phyloP scores from a whole-genome alignment of 202 grass and related monocot species.

The Elaeis oleifera region DNA sequence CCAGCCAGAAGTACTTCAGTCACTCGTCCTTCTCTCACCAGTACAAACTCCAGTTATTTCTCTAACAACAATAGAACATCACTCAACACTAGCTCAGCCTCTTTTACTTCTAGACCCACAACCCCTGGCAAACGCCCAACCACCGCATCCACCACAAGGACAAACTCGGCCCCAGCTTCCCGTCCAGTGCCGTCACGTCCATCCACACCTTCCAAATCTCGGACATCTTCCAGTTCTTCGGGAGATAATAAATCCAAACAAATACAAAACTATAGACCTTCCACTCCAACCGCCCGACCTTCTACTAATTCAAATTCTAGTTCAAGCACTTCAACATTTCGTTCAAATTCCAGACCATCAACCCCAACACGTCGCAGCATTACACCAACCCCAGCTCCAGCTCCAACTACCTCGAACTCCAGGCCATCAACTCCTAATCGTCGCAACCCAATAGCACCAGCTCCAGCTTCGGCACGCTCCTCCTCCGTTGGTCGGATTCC shows the following conservation, averaged over 20 bases:
- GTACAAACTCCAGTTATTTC: neutral
- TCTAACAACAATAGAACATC: constrained; percentile 13
- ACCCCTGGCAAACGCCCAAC: neutral
- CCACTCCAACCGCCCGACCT: constrained; percentile 2
- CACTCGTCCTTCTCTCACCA: constrained; percentile 8
- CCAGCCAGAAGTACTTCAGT: constrained; percentile 26
- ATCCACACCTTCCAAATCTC: constrained; percentile 9
- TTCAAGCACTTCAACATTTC: neutral
- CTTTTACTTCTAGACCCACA: neutral
- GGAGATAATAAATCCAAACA: constrained; percentile 18
- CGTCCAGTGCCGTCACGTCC: neutral
- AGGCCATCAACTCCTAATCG: too few species aligned
- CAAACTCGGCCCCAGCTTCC: neutral
- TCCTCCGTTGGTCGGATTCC: constrained; percentile 21
- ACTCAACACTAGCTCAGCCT: constrained; percentile 3
- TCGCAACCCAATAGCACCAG: constrained; percentile 1
- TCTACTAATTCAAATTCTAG: neutral
- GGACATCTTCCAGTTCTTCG: neutral
- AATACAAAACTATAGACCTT: constrained; percentile 8
- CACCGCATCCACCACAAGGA: neutral
- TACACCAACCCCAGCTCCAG: neutral
- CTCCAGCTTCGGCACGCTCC: constrained; percentile 11
- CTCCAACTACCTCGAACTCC: neutral
- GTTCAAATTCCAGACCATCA: constrained; percentile 7
- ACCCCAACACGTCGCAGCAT: constrained; percentile 2